Conservation (phyloP, 306 rosid species). For the Acacia confusa region DNA sequence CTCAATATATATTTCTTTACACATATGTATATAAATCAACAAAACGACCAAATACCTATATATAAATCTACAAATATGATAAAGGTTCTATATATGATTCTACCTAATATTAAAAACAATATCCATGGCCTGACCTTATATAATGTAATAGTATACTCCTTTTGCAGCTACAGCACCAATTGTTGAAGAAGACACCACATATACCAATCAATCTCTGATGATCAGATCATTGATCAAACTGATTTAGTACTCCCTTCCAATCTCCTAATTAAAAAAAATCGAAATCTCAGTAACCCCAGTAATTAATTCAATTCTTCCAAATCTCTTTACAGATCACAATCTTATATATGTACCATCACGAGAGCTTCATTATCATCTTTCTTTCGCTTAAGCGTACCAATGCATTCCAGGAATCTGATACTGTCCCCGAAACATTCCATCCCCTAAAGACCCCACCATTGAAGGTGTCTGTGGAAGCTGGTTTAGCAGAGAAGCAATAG, state of each 20-base stretch:
- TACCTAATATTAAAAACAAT: not conserved
- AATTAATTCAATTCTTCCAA: not conserved
- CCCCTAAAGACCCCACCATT: conserved; percentile 47
- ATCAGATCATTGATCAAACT: conserved; percentile 9
- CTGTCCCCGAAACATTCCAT: conserved; percentile 44
- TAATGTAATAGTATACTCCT: not conserved
- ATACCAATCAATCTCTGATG: not conserved
- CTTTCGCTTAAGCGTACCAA: conserved; percentile 53
- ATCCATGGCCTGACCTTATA: conserved; percentile 33
- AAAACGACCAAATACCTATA: conserved; percentile 18
- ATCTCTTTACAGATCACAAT: conserved; percentile 20
- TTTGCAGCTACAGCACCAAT: conserved; percentile 23
- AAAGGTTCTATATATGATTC: not conserved
- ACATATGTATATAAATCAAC: conserved; percentile 22
- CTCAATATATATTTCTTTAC: conserved; percentile 30
- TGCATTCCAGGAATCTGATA: conserved; percentile 49
- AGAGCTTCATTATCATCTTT: not conserved
- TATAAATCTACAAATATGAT: not conserved
- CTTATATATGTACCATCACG: not conserved
- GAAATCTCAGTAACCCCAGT: conserved; percentile 28
- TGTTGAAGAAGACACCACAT: conserved; percentile 16
- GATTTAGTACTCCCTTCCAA: not conserved
- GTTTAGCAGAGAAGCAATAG: conserved; percentile 51
- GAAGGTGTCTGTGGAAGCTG: conserved; percentile 59
- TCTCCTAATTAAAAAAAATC: conserved; percentile 12